phyloP scores from a whole-genome alignment of 2,329 filamentous ascomycete genomes.

The Nothophoma quercina region DNA sequence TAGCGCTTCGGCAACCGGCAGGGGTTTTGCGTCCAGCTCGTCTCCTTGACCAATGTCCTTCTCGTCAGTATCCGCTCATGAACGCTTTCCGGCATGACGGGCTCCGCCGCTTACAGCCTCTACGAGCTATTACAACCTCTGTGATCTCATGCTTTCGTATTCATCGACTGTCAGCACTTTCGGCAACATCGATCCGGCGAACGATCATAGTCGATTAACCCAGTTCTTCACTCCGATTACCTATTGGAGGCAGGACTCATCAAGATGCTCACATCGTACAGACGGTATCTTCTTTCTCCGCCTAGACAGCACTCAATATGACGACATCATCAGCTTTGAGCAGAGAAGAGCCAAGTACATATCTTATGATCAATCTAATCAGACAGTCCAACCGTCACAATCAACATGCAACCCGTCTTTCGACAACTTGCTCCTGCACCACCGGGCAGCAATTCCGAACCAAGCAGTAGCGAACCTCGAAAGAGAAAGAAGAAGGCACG shows the following conservation, averaged over 20 bases:
- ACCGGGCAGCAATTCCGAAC: not conserved
- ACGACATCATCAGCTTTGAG: conserved; percentile 2
- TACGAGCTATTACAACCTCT: not conserved
- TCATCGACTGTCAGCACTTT: not conserved
- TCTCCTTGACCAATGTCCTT: not conserved
- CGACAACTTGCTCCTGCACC: conserved; percentile 14
- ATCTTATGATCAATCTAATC: not conserved
- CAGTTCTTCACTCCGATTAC: not conserved
- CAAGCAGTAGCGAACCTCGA: conserved; percentile 2
- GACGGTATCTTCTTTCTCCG: not conserved
- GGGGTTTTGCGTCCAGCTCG: not conserved
- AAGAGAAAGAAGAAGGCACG: conserved; percentile 16
- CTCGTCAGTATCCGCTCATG: not conserved
- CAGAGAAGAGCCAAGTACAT: not conserved
- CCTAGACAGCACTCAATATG: not conserved
- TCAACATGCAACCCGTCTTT: conserved; percentile 5
- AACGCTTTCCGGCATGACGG: not conserved
- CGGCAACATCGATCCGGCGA: not conserved
- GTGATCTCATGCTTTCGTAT: not conserved
- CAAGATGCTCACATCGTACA: not conserved
- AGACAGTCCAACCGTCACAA: not conserved
- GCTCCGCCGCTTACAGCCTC: not conserved
- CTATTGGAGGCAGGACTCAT: not conserved
- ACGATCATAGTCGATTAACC: not conserved
- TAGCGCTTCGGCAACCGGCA: conserved; percentile 1